A percentile compares a stretch with the other conserved stretches of the same genome.
Evolutionary conservation across 140 eudicot genomes (phyloP).

Genomic region (Cichorium intybus): DNA sequence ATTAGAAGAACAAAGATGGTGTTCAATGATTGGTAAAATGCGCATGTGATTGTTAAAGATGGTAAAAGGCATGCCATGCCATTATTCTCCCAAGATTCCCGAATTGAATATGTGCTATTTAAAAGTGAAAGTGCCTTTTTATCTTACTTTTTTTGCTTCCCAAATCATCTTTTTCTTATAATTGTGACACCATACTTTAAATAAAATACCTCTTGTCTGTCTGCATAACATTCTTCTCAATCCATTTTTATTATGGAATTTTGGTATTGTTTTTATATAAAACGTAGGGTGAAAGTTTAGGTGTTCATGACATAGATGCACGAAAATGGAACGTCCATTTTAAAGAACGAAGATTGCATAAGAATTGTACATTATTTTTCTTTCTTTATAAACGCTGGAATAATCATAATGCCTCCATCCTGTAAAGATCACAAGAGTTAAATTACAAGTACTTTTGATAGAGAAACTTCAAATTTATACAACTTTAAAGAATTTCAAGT

Average conservation of each 20-base stretch:
- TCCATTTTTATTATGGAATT: too few relatives aligned
- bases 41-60: conserved; percentile 9
- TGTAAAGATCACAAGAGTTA: conserved; percentile 3
- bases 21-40: conserved; percentile 17
- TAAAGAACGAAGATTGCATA: neutral
- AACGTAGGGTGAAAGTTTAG: neutral
- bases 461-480: neutral
- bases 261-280: too few relatives aligned
- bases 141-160: neutral
- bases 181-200: neutral
- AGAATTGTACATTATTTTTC: neutral
- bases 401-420: conserved; percentile 2
- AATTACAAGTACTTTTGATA: neutral
- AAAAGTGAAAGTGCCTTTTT: conserved; percentile 10
- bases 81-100: conserved; percentile 11
- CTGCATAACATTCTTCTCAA: too few relatives aligned
- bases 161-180: neutral
- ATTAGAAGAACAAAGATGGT: neutral
- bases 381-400: neutral
- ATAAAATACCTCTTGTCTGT: neutral
- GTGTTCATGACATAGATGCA: neutral
- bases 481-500: neutral
- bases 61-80: neutral
- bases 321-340: neutral
- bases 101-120: neutral